These are phyloP conservation scores for Lasiosphaeris hirsuta DNA, from an alignment of 495 filamentous ascomycete species.

Conservation along the genomic window DNA sequence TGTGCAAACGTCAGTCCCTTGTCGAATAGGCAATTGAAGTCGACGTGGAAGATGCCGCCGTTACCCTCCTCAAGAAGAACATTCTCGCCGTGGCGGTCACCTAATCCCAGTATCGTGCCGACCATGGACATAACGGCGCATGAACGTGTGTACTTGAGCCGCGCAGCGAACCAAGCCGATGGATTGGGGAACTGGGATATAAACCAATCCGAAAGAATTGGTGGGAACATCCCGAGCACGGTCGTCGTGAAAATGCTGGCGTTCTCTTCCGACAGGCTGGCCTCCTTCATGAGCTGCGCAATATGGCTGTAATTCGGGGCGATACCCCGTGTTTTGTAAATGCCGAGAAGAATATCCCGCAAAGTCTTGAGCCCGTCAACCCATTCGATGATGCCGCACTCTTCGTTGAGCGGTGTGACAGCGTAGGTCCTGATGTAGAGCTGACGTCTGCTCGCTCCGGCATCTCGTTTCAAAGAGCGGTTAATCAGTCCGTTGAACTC, in stretches of 20 bases:
- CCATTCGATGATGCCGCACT: slow-evolving; percentile 98
- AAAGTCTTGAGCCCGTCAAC: slow-evolving; percentile 94
- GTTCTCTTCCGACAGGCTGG: slow-evolving; percentile 41
- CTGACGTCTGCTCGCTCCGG: slow-evolving; percentile 78
- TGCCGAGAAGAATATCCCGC: slow-evolving; percentile 80
- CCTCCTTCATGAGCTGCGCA: slow-evolving; percentile 47
- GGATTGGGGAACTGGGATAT: slow-evolving; percentile 91
- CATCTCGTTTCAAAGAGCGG: slow-evolving; percentile 82
- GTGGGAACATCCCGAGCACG: slow-evolving; percentile 65
- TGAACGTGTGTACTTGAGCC: slow-evolving; percentile 87
- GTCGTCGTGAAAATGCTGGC: slow-evolving; percentile 65
- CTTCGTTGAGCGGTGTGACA: slow-evolving; percentile 94
- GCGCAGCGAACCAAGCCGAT: slow-evolving; percentile 83
- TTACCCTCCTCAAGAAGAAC: slow-evolving; percentile 92
- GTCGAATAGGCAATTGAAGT: slow-evolving; percentile 99
- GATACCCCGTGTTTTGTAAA: slow-evolving; percentile 70
- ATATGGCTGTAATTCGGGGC: slow-evolving; percentile 46
- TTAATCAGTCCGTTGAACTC: slow-evolving; percentile 99
- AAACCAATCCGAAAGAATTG: slow-evolving; percentile 92
- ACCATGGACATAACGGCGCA: slow-evolving; percentile 98
- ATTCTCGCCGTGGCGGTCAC: slow-evolving; percentile 98
- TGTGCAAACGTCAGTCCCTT: slow-evolving; percentile 95
- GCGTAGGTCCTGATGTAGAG: slow-evolving; percentile 92
- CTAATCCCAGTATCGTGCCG: slow-evolving; percentile 88
- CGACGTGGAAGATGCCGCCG: slow-evolving; percentile 92